Evolutionary conservation across 2,329 filamentous ascomycete genomes (phyloP).

Genomic region (Ophiocordyceps camponoti-saundersi): DNA sequence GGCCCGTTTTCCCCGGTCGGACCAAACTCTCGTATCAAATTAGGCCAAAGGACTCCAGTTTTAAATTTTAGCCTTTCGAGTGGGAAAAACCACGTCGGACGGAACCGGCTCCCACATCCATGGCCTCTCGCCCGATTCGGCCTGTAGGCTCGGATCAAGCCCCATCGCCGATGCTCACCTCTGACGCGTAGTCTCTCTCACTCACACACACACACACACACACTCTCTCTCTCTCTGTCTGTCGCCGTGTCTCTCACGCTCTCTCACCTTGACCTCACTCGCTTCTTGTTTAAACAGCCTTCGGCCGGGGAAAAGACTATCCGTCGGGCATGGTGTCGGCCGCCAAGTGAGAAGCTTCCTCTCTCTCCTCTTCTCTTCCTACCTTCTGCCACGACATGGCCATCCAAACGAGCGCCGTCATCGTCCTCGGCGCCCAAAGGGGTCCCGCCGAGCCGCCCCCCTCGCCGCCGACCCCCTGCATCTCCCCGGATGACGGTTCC

Average conservation of each 20-base stretch:
- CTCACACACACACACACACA: no score
- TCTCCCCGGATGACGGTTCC: constrained; percentile 17
- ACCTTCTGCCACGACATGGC: constrained; percentile 2
- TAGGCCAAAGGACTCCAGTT: no score
- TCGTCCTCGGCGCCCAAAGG: constrained; percentile 22
- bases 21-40: no score
- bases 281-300: no score
- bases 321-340: no score
- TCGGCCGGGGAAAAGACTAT: background rate
- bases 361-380: no score
- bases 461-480: constrained; percentile 30
- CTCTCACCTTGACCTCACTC: no score
- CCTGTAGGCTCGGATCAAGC: background rate
- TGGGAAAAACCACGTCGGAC: background rate
- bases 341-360: no score
- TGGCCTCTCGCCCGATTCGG: no score
- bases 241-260: no score
- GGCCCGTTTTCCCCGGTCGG: background rate
- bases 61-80: background rate
- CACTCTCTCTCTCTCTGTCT: no score
- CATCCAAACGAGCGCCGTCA: constrained; percentile 33
- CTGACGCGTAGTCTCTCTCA: no score
- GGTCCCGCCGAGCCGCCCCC: constrained; percentile 25
- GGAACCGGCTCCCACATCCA: background rate
- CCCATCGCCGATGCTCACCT: background rate